phyloP scores from a whole-genome alignment of 352 stramenopile species.

The Globisporangium megalacanthum region DNA sequence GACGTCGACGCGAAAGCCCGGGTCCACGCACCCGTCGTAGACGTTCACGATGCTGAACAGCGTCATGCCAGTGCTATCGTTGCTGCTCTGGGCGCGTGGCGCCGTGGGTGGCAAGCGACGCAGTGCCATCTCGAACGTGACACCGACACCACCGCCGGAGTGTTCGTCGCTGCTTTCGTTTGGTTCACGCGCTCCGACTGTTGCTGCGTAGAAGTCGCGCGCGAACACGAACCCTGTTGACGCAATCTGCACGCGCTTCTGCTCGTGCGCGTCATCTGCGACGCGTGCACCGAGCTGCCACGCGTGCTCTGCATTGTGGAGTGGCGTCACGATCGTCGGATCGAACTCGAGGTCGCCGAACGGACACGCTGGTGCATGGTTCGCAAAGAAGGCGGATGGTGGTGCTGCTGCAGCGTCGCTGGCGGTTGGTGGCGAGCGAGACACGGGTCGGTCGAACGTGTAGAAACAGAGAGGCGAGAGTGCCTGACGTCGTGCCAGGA shows the following conservation, averaged over 20 bases:
- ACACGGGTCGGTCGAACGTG: slow-evolving; percentile 26
- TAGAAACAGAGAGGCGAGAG: slow-evolving; percentile 30
- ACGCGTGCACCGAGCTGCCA: slow-evolving; percentile 47
- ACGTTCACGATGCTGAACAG: slow-evolving; percentile 66
- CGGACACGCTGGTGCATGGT: slow-evolving; percentile 31
- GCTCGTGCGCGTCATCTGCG: slow-evolving; percentile 17
- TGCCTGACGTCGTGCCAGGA: slow-evolving; percentile 9
- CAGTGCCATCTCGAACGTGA: slow-evolving; percentile 71
- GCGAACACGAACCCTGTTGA: slow-evolving; percentile 42
- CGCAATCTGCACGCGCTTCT: slow-evolving; percentile 40
- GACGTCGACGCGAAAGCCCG: slow-evolving; percentile 66
- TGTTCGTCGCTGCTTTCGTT: not conserved
- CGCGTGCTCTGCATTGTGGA: slow-evolving; percentile 22
- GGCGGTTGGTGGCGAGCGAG: not conserved
- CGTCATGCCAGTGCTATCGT: slow-evolving; percentile 37
- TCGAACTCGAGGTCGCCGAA: slow-evolving; percentile 64
- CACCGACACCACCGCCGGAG: slow-evolving; percentile 27
- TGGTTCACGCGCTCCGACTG: slow-evolving; percentile 8
- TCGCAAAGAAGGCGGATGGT: slow-evolving; percentile 12
- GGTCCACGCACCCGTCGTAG: slow-evolving; percentile 53
- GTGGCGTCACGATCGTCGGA: slow-evolving; percentile 31
- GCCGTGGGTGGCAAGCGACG: slow-evolving; percentile 11
- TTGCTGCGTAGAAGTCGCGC: slow-evolving; percentile 41
- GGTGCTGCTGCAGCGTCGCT: not conserved
- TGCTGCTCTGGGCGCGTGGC: not conserved